A percentile compares a stretch with the other conserved stretches of the same genome.
These are phyloP conservation scores for Sordaria brevicollis DNA, from an alignment of 495 filamentous ascomycete species.

Conservation along the genomic window DNA sequence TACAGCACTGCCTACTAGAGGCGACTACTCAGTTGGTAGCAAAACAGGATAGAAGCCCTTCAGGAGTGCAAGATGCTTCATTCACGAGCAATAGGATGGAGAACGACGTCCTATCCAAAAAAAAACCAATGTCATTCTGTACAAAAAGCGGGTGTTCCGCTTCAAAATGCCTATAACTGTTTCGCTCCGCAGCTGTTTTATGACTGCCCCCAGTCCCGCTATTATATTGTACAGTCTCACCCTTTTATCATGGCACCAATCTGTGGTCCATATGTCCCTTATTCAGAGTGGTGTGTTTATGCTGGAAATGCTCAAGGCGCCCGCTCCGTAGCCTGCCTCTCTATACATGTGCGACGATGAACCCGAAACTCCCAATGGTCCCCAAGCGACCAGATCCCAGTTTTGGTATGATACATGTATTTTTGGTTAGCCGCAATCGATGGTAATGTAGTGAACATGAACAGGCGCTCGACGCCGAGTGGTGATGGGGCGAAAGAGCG, in stretches of 20 bases:
- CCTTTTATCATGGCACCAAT: not conserved
- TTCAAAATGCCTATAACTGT: not conserved
- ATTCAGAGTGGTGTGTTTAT: slow-evolving; percentile 16
- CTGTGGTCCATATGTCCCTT: not conserved
- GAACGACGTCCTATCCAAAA: not conserved
- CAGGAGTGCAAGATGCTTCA: not conserved
- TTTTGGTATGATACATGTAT: slow-evolving; percentile 17
- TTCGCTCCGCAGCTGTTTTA: not conserved
- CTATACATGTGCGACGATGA: slow-evolving; percentile 6
- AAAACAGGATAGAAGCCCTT: not conserved
- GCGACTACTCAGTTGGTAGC: not conserved
- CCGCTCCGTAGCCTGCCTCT: slow-evolving; percentile 6
- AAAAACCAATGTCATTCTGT: not conserved
- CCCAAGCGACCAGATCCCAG: slow-evolving; percentile 7
- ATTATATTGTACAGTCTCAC: not conserved
- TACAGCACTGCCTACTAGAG: not conserved
- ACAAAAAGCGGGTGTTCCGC: not conserved
- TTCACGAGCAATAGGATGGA: not conserved
- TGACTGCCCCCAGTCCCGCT: not conserved
- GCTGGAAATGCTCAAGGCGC: slow-evolving; percentile 16
- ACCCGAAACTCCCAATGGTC: slow-evolving; percentile 10
- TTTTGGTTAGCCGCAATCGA: slow-evolving; percentile 3
- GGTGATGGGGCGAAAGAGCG: not conserved
- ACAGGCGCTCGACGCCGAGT: not conserved
- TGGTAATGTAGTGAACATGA: not conserved